Evolutionary conservation across 2,329 filamentous ascomycete genomes (phyloP), one percentile per base, ranked within the genome.

Genomic region (Pseudocercospora macadamiae): DNA sequence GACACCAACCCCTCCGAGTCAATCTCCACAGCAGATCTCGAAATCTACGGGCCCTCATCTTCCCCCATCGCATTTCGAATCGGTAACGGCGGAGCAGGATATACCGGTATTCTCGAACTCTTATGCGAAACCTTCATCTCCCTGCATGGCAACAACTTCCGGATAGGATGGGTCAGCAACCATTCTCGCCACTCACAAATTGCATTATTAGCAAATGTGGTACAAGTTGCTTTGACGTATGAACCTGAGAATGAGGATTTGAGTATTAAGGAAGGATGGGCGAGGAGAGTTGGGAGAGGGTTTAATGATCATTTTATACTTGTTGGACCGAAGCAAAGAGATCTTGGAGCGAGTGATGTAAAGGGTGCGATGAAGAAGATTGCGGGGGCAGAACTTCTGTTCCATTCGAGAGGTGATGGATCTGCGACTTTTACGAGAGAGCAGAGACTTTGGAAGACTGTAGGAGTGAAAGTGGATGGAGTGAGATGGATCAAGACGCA

Each of bases 231-330:
- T 5, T 51, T 69, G 51, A 69, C 67, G 0, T 68, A 68, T 32
- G 67, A 68, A 47, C 67, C 62, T 3, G 53, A 55, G 6, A 64
- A 65, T 45, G 66, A 69, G 44, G 57, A 61, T 14, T 7, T 66
- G 3, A 51, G 65, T 1, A 55, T 64, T 10, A 3, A 12, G 1
- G 67, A 68, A 25, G 66, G 66, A 1, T 69, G 67, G 67, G 42
- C 60, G 2, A 37, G 42, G 23, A 55, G 52, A 32, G 54, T 62
- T 9, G 44, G 60, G 2, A 55, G 60, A 25, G 62, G 54, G 1
- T 68, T 69, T 55, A 60, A 66, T 26, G 67, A 69, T 48, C 67
- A 68, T 55, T 68, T 68, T 32, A 55, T 67, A 7, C 56, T 68
- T 26, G 66, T 57, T 21, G 66, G 66, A 4, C 64, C 64, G 1